Evolutionary conservation across 1,284 basidiomycete species (phyloP), one percentile per base, ranked within the genome.

Genomic region (Cutaneotrichosporon cutaneum): DNA sequence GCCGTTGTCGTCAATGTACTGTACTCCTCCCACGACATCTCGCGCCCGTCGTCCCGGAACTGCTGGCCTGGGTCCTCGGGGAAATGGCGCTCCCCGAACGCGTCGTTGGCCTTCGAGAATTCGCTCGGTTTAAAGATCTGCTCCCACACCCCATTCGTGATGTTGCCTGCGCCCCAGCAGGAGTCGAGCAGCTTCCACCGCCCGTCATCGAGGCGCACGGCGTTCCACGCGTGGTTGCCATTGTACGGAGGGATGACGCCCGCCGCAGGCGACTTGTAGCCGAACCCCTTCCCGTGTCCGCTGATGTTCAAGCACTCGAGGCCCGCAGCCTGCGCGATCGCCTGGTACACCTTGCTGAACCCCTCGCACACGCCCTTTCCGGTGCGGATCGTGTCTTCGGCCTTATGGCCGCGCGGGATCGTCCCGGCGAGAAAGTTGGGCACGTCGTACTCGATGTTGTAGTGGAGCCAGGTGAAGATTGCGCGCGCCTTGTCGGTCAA

Each of bases 391-490:
- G 59, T 60, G n/a, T 60, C 44, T n/a, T 51, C 52, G 7, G 56
- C 54, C 1, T 45, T 45, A 13, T 56, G 50, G 7, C 56, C 55
- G 27, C 54, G 50, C 5, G 56, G 63, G 13, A 65, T 39, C 2
- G 54, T 59, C 7, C 36, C 36, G 8, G 56, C 48, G 10, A 62
- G 44, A 44, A 62, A 65, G 55, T 54, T 60, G 6, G 33, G 55
- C 8, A 52, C 56, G 45, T 65, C 64, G 26, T 65, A 65, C 18
- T 27, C 48, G 35, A 65, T 45, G 64, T 62, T 65, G 59, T 65
- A 47, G 53, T 65, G 64, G n/a, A 42, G 54, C 64, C 64, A 65
- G 1, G 64, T 62, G 56, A 65, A 65, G 55, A 65, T 58, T 0
- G 61, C 64, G 14, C 64, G 64, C 21, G 64, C 64, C 35, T 62